Evolutionary conservation across 2,329 filamentous ascomycete genomes (phyloP), one percentile per base, ranked within the genome.

Genomic region (Trichoderma arundinaceum): DNA sequence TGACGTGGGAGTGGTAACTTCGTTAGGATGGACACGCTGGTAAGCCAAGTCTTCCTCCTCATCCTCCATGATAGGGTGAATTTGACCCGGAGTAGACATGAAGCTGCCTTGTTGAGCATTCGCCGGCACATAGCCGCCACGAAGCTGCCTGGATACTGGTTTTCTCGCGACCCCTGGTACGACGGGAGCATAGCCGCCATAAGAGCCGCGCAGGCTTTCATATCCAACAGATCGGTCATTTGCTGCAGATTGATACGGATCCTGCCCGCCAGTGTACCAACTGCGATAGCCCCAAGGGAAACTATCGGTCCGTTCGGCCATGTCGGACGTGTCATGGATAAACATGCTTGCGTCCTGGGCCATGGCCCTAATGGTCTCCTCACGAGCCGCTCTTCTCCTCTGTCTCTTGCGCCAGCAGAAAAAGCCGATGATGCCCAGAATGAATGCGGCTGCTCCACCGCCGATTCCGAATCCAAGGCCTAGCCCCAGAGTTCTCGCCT

Each of bases 381-480:
- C 81, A 69, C 59, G 79, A 70, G 67, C 82, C 72, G 72, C 76
- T 22, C 76, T 78, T 49, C 72, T 70, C 68, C 72, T 71, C 51
- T 72, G 73, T 13, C 81, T 81, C 65, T 80, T 82, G n/a, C 81
- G 80, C 68, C 82, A 84, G 10, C 83, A 86, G 66, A 83, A 82
- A 62, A 84, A 78, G 64, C 77, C 82, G 19, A 84, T 62, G 9
- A 86, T 28, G 2, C 83, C 69, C 0, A 83, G 76, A 0, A 80
- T 75, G 8, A 87, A 67, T 2, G 86, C 71, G 1, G 85, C 78
- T 0, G 84, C 78, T 1, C 74, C 75, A 2, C 90, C 73, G 1
- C 88, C 90, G 1, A 92, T 76, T 1, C 90, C 89, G 1, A 92
- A 73, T 0, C 89, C 90, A 2, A 89, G 77, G 0, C 88, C 88